Conservation (phyloP, 192 early-diverging fungal species). For the Podila minutissima region DNA sequence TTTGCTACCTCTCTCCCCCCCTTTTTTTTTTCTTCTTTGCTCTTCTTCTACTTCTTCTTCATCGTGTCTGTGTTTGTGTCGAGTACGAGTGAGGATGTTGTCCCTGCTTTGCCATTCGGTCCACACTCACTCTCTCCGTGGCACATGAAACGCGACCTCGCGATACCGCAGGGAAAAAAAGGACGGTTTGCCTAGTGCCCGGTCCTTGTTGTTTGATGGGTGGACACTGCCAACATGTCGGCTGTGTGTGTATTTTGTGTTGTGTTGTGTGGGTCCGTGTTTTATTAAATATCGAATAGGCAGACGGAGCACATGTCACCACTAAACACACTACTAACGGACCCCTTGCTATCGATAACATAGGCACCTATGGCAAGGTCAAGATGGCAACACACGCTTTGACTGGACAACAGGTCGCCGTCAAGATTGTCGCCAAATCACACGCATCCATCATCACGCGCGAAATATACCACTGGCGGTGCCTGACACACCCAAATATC, state of each 20-base stretch:
- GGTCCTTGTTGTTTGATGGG: no score
- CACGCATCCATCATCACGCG: constrained; percentile 67
- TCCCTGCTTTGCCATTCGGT: background rate
- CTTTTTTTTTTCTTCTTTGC: no score
- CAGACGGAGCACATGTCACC: background rate
- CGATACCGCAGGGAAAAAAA: background rate
- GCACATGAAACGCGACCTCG: background rate
- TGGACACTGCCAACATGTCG: no score
- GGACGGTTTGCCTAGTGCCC: background rate
- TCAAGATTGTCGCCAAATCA: constrained; percentile 69
- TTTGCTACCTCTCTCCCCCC: no score
- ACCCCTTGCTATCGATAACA: background rate
- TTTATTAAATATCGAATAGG: constrained; percentile 2
- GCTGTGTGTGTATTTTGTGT: no score
- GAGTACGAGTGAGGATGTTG: background rate
- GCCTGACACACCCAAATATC: constrained; percentile 83
- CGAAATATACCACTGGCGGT: constrained; percentile 73
- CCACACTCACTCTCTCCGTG: background rate
- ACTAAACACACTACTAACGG: background rate
- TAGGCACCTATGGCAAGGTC: constrained; percentile 74
- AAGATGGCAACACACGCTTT: constrained; percentile 68
- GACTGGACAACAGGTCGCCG: constrained; percentile 69
- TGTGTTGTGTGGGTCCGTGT: background rate
- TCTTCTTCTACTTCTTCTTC: background rate
- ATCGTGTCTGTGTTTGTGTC: background rate